Conservation (phyloP, 116 monocot species). For the Papilionanthe hybrid region DNA sequence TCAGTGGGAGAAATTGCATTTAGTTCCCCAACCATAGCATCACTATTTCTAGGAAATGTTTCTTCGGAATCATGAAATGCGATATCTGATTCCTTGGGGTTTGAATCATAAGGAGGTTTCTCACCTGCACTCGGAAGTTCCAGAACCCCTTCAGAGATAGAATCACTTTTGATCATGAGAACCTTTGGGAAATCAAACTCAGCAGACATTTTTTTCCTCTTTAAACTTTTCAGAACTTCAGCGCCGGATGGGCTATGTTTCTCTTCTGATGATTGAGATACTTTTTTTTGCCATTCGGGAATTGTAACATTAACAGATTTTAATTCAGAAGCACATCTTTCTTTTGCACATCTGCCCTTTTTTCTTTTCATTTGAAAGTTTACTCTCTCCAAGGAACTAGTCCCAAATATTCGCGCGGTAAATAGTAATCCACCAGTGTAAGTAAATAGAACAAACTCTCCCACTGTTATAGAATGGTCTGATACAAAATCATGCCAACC, state of each 20-base stretch:
- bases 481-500: conserved; percentile 37
- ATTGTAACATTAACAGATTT: not conserved
- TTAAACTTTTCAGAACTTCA: not conserved
- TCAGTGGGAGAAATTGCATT: not conserved
- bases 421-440: conserved; percentile 11
- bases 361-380: conserved; percentile 8
- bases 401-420: conserved; percentile 18
- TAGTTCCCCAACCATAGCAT: conserved; percentile 1
- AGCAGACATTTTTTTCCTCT: not conserved
- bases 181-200: not conserved
- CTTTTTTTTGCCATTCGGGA: not conserved
- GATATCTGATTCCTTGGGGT: not conserved
- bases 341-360: not conserved
- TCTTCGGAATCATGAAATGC: conserved; percentile 3
- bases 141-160: not conserved
- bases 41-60: not conserved
- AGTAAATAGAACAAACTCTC: conserved; percentile 30
- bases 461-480: conserved; percentile 22
- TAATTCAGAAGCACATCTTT: not conserved
- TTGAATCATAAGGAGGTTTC: not conserved
- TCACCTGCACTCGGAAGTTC: not conserved
- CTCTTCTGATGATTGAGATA: conserved; percentile 2
- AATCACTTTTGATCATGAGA: conserved; percentile 1
- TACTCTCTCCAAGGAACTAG: conserved; percentile 23
- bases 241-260: not conserved